Evolutionary conservation across 305 asterid genomes (phyloP).

Genomic region (Nicotiana rustica): DNA sequence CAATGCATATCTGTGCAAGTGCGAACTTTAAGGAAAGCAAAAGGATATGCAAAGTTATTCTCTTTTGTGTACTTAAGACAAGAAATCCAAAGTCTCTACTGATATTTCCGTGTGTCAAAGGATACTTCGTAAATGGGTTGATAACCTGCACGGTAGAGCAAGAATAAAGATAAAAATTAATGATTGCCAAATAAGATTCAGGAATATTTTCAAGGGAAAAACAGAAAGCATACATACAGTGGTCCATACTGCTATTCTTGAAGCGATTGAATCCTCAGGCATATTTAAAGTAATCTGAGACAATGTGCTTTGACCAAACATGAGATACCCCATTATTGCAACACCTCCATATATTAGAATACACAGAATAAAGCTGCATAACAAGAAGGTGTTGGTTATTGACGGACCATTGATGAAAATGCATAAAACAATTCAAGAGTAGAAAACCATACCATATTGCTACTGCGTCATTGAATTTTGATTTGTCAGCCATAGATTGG

Average conservation of each 20-base stretch:
- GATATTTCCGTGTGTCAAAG: slow-evolving; percentile 12
- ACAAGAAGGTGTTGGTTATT: background rate
- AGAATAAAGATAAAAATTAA: slow-evolving; percentile 21
- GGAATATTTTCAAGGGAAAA: background rate
- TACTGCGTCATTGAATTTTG: slow-evolving; percentile 73
- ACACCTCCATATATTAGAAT: slow-evolving; percentile 68
- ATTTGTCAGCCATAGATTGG: slow-evolving; percentile 95
- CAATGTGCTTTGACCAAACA: slow-evolving; percentile 77
- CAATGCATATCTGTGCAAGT: slow-evolving; percentile 53
- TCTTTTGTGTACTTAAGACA: slow-evolving; percentile 15
- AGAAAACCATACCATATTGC: slow-evolving; percentile 56
- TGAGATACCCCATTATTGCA: slow-evolving; percentile 85
- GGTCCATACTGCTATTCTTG: slow-evolving; percentile 73
- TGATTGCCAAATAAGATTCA: slow-evolving; percentile 11
- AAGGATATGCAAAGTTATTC: background rate
- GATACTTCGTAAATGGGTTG: slow-evolving; percentile 79
- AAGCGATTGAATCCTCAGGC: slow-evolving; percentile 54
- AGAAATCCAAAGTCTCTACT: background rate
- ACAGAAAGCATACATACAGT: slow-evolving; percentile 37
- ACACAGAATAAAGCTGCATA: slow-evolving; percentile 74
- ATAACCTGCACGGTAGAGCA: slow-evolving; percentile 61
- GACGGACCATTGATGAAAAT: slow-evolving; percentile 33
- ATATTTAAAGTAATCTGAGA: slow-evolving; percentile 80
- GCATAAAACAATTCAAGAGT: slow-evolving; percentile 2
- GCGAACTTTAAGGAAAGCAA: slow-evolving; percentile 44